A percentile compares a stretch with the other conserved stretches of the same genome.
phyloP scores from a whole-genome alignment of 1,284 basidiomycete genomes.

The Apiotrichum mycotoxinovorans region DNA sequence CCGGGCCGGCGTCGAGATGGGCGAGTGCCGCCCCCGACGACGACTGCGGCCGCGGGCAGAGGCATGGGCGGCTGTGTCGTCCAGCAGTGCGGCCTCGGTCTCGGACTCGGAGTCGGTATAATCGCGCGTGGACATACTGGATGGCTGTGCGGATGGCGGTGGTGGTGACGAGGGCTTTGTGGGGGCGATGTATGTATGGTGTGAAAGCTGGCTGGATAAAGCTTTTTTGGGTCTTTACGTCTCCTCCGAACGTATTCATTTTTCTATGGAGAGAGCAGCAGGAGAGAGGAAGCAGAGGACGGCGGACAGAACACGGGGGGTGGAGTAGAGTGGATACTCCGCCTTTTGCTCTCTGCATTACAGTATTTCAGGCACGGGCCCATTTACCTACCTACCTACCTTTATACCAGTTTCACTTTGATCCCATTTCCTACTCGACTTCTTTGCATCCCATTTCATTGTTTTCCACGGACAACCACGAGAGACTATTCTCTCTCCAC shows the following conservation, averaged over 20 bases:
- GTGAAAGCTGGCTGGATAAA: background rate
- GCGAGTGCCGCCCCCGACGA: background rate
- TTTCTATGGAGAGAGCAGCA: background rate
- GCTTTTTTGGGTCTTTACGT: too few species aligned
- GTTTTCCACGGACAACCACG: too few species aligned
- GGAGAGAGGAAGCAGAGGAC: background rate
- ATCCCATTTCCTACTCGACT: background rate
- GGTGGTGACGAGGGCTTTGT: background rate
- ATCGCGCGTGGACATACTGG: constrained; percentile 20
- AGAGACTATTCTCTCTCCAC: too few species aligned
- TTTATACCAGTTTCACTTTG: background rate
- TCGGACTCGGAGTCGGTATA: constrained; percentile 35
- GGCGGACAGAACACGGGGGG: background rate
- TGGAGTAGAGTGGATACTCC: background rate
- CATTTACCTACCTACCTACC: too few species aligned
- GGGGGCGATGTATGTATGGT: background rate
- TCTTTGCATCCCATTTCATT: too few species aligned
- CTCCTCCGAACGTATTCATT: too few species aligned
- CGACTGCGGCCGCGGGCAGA: constrained; percentile 1
- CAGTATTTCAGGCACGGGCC: constrained; percentile 13
- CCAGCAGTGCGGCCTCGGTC: constrained; percentile 7
- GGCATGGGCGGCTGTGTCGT: constrained; percentile 2
- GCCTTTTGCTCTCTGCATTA: too few species aligned
- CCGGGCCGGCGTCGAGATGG: too few species aligned
- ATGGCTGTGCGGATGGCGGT: background rate